A percentile compares a stretch with the other conserved stretches of the same genome.
Evolutionary conservation across 75 land plant species (phyloP).

Genomic region (Cupressus sempervirens): DNA sequence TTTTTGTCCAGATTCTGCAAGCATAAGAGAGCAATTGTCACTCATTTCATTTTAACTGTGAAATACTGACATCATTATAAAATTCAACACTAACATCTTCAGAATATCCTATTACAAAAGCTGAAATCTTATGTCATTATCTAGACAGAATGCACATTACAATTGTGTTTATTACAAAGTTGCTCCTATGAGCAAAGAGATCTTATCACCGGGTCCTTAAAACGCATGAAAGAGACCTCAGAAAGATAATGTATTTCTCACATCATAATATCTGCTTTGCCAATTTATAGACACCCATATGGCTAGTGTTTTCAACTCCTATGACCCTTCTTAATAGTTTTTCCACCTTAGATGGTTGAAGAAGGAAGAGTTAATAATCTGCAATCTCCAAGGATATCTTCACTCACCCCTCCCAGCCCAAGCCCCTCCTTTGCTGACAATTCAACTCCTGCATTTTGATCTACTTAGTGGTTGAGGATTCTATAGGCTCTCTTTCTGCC

Average conservation of each 20-base stretch:
- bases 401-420: not conserved
- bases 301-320: not conserved
- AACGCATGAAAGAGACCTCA: not conserved
- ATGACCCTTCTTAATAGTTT: not conserved
- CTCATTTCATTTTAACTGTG: not conserved
- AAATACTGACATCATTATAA: not conserved
- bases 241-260: not conserved
- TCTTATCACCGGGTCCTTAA: not conserved
- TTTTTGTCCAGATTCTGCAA: not conserved
- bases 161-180: not conserved
- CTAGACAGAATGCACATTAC: not conserved
- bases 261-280: not conserved
- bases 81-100: not conserved
- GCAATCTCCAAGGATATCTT: not conserved
- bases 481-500: not conserved
- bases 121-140: conserved; percentile 2
- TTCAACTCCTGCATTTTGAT: not conserved
- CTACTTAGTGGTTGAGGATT: not conserved
- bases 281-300: not conserved
- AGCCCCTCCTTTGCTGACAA: not conserved
- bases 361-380: no score
- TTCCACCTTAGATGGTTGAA: not conserved
- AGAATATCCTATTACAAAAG: not conserved
- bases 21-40: not conserved
- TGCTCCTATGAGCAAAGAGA: not conserved